phyloP scores from a whole-genome alignment of 306 rosid genomes.

The Vachellia pachyceras region DNA sequence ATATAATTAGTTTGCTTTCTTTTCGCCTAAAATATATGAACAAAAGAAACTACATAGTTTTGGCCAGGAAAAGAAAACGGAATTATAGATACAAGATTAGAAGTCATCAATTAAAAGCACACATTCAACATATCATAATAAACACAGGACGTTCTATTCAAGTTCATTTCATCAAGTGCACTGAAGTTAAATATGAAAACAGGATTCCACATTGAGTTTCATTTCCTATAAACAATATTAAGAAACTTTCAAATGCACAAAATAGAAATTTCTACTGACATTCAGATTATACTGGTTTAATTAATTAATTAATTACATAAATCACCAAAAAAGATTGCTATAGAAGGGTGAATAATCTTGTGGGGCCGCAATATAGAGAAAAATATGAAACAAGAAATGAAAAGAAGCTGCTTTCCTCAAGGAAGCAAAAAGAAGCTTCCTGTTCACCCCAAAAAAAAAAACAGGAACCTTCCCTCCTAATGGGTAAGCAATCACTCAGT shows the following conservation, averaged over 20 bases:
- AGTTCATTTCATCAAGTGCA: background rate
- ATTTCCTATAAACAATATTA: constrained; percentile 9
- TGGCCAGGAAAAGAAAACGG: background rate
- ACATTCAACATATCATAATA: background rate
- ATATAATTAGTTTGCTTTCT: background rate
- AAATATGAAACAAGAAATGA: background rate
- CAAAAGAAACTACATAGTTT: background rate
- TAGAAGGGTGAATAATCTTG: background rate
- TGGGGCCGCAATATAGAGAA: background rate
- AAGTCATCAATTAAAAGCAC: background rate
- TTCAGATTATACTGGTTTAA: constrained; percentile 17
- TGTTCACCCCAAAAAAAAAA: too few relatives aligned
- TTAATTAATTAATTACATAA: too few relatives aligned
- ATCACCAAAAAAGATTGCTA: constrained; percentile 3
- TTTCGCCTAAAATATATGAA: background rate
- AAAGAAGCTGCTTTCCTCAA: background rate
- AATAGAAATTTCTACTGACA: constrained; percentile 6
- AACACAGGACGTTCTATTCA: background rate
- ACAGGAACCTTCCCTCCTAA: background rate
- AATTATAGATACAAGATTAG: background rate
- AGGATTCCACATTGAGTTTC: constrained; percentile 19
- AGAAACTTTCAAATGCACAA: background rate
- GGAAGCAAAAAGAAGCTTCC: background rate
- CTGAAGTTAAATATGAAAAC: background rate
- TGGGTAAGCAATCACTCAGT: background rate